phyloP scores from a whole-genome alignment of 768 basidiomycete genomes.

The Collybiopsis confluens region DNA sequence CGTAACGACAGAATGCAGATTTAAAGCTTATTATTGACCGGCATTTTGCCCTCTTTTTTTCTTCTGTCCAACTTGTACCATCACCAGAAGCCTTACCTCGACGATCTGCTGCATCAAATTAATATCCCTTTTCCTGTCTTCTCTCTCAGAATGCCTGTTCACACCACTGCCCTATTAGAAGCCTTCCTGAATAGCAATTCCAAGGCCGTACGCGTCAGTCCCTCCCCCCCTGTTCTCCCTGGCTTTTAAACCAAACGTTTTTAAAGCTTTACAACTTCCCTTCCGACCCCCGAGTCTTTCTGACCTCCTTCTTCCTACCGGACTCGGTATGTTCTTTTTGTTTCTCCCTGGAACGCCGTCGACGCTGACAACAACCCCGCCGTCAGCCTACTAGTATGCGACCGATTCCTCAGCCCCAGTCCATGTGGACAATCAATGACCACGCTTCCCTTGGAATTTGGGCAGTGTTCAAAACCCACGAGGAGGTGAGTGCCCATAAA shows the following conservation, averaged over 20 bases:
- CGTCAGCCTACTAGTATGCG: no score
- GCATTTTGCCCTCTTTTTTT: no score
- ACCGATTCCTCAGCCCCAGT: constrained; percentile 32
- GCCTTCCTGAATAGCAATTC: constrained; percentile 49
- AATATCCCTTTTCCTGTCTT: constrained; percentile 2
- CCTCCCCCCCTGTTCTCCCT: constrained; percentile 6
- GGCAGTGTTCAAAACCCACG: constrained; percentile 56
- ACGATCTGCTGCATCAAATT: constrained; percentile 1
- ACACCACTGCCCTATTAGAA: constrained; percentile 21
- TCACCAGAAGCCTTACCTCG: background rate
- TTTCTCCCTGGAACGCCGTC: no score
- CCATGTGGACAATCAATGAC: constrained; percentile 47
- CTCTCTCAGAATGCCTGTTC: background rate
- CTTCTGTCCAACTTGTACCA: background rate
- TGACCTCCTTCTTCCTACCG: constrained; percentile 18
- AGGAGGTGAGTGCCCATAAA: constrained; percentile 44
- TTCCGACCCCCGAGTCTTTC: constrained; percentile 8
- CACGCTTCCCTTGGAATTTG: constrained; percentile 31
- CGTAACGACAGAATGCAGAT: no score
- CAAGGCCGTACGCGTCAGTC: constrained; percentile 50
- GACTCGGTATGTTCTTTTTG: background rate
- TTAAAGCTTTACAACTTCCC: constrained; percentile 12
- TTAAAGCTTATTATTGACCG: no score
- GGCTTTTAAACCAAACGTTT: constrained; percentile 2
- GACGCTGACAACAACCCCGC: no score